Percentiles rank a stretch among this genome's conserved stretches.
Evolutionary conservation across 306 rosid species (phyloP).

Genomic region (Fragaria nilgerrensis): DNA sequence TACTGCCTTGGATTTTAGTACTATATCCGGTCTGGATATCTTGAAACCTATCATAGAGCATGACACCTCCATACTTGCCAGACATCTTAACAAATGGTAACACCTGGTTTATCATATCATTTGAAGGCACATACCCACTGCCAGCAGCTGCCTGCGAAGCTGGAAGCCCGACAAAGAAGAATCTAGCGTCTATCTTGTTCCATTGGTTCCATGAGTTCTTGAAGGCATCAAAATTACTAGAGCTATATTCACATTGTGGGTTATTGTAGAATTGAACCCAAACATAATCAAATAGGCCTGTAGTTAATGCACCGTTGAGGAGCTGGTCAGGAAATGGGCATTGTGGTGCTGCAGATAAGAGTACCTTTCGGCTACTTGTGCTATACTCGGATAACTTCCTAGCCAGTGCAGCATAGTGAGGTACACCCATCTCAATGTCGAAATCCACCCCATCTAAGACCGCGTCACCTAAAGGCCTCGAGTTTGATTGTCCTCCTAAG

Average conservation of each 20-base stretch:
- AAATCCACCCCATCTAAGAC: constrained; percentile 40
- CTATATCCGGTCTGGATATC: constrained; percentile 16
- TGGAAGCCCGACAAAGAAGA: constrained; percentile 22
- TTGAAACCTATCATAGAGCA: constrained; percentile 20
- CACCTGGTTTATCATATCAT: constrained; percentile 13
- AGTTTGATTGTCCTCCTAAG: constrained; percentile 34
- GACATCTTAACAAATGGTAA: constrained; percentile 18
- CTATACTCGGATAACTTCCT: neutral
- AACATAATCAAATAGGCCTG: constrained; percentile 10
- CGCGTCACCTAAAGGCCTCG: constrained; percentile 45
- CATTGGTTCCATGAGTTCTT: constrained; percentile 27
- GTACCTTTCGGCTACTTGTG: neutral
- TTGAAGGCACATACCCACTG: constrained; percentile 19
- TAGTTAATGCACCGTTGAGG: neutral
- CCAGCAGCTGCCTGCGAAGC: constrained; percentile 15
- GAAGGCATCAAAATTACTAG: constrained; percentile 15
- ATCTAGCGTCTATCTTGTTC: constrained; percentile 13
- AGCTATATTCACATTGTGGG: neutral
- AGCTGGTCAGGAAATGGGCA: constrained; percentile 9
- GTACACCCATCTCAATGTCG: neutral
- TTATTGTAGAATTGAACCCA: constrained; percentile 20
- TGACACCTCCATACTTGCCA: constrained; percentile 28
- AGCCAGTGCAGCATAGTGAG: neutral
- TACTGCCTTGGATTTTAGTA: constrained; percentile 8
- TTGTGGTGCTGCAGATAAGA: constrained; percentile 14